Percentiles rank a stretch among this genome's conserved stretches.
phyloP scores from a whole-genome alignment of 2,329 filamentous ascomycete genomes.

The Colletotrichum kahawae region DNA sequence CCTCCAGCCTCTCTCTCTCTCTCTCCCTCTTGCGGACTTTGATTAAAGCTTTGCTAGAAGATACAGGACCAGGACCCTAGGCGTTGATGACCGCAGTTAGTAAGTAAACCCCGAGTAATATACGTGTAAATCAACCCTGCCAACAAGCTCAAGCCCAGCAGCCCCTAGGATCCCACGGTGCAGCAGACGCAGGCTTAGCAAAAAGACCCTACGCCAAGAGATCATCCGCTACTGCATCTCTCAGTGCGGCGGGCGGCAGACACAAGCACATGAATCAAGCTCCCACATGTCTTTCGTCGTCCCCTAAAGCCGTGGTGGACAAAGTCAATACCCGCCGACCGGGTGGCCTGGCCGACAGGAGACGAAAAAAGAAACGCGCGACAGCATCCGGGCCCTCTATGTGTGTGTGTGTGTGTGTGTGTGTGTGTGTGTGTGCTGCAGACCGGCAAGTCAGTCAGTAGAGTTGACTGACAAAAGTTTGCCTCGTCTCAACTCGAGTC shows the following conservation, averaged over 20 bases:
- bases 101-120: neutral
- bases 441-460: neutral
- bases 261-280: neutral
- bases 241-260: neutral
- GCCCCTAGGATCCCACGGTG: neutral
- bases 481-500: neutral
- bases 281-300: neutral
- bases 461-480: neutral
- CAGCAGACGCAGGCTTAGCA: neutral
- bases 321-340: neutral
- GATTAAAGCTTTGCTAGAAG: neutral
- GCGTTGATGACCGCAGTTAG: neutral
- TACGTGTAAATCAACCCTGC: neutral
- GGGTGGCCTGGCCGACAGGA: neutral
- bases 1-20: neutral
- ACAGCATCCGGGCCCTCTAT: neutral
- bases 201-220: neutral
- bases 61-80: neutral
- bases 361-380: neutral
- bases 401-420: neutral
- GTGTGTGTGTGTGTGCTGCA: neutral
- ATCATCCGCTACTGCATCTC: slow-evolving; percentile 16
- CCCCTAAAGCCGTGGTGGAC: neutral
- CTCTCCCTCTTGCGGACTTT: neutral
- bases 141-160: neutral